Conservation (phyloP, 805 yeast species). For the Ogataea chonburiensis region DNA sequence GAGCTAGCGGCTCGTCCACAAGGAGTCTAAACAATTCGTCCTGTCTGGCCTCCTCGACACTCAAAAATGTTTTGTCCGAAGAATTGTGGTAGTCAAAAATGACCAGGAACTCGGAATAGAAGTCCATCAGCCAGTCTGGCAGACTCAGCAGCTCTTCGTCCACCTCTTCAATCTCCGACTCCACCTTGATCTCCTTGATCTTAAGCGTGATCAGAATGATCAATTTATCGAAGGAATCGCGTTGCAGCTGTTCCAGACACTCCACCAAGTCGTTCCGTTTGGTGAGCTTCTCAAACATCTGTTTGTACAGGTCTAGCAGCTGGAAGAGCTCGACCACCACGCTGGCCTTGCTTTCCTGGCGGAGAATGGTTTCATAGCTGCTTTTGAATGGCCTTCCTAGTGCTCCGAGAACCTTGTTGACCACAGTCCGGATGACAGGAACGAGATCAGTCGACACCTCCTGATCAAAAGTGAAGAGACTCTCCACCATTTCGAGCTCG, state of each 20-base stretch:
- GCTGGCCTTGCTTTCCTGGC: constrained; percentile 59
- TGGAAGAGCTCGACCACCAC: constrained; percentile 58
- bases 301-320: constrained; percentile 62
- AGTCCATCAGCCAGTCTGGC: constrained; percentile 81
- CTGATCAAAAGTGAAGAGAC: constrained; percentile 50
- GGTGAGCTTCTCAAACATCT: constrained; percentile 60
- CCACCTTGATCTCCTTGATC: constrained; percentile 32
- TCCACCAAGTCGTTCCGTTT: constrained; percentile 20
- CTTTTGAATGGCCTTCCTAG: constrained; percentile 60
- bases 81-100: constrained; percentile 45
- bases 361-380: constrained; percentile 64
- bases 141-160: constrained; percentile 59
- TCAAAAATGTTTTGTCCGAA: constrained; percentile 40
- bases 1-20: constrained; percentile 46
- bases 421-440: constrained; percentile 35
- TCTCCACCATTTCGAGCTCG: constrained; percentile 73
- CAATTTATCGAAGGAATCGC: constrained; percentile 39
- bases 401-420: constrained; percentile 50
- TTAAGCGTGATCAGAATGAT: constrained; percentile 40
- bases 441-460: constrained; percentile 23
- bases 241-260: constrained; percentile 34
- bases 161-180: constrained; percentile 34
- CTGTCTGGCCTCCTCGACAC: constrained; percentile 37
- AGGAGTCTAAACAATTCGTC: constrained; percentile 40
- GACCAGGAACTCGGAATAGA: constrained; percentile 57